phyloP scores from a whole-genome alignment of 768 basidiomycete species.

The Naematelia aurantialba region DNA sequence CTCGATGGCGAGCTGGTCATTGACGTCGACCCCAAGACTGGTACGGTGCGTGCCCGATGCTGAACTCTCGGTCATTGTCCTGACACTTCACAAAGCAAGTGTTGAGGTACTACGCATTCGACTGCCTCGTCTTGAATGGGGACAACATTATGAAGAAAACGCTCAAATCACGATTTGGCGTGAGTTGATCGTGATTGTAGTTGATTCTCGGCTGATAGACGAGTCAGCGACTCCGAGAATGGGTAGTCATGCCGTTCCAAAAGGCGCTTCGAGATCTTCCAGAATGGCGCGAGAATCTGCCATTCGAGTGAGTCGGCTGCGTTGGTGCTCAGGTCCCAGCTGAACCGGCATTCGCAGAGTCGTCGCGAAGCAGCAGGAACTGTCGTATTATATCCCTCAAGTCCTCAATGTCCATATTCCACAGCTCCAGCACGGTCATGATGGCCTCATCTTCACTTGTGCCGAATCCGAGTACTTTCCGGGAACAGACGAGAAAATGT shows the following conservation, averaged over 20 bases:
- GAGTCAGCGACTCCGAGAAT: slow-evolving; percentile 67
- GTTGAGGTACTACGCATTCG: slow-evolving; percentile 79
- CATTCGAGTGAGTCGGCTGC: slow-evolving; percentile 69
- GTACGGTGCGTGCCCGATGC: slow-evolving; percentile 58
- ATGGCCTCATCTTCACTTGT: slow-evolving; percentile 95
- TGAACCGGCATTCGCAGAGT: slow-evolving; percentile 57
- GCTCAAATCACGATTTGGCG: slow-evolving; percentile 84
- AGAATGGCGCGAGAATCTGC: slow-evolving; percentile 60
- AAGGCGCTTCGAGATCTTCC: slow-evolving; percentile 69
- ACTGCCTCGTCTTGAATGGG: slow-evolving; percentile 80
- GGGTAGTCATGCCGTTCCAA: slow-evolving; percentile 76
- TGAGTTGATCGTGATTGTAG: slow-evolving; percentile 52
- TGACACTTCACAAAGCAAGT: too few species aligned
- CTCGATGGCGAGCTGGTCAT: slow-evolving; percentile 92
- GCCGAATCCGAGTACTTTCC: slow-evolving; percentile 72
- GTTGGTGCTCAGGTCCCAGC: neutral
- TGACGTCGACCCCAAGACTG: slow-evolving; percentile 75
- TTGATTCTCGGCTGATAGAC: neutral
- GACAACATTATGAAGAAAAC: slow-evolving; percentile 81
- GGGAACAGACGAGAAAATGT: slow-evolving; percentile 89
- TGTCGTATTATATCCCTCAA: slow-evolving; percentile 80
- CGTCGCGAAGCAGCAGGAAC: slow-evolving; percentile 76
- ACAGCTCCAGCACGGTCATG: slow-evolving; percentile 80
- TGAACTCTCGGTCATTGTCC: neutral
- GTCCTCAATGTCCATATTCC: slow-evolving; percentile 83